Evolutionary conservation across 2,329 filamentous ascomycete genomes (phyloP), one percentile per base, ranked within the genome.

Genomic region (Colletotrichum plurivorum): DNA sequence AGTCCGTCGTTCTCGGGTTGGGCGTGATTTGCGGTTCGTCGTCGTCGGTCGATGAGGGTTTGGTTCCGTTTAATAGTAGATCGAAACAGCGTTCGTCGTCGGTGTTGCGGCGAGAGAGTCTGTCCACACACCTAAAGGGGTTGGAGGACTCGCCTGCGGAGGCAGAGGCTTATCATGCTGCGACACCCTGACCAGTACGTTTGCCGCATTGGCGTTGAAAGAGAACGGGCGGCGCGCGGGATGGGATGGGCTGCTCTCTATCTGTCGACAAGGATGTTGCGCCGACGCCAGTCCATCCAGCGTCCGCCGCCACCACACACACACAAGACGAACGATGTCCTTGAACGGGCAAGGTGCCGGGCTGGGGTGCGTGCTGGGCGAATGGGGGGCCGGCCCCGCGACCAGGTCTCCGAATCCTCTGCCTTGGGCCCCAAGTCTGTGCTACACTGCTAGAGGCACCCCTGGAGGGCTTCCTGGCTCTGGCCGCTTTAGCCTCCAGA

Each of bases 111-210:
- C 56, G 41, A 20, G 31, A 25, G 48, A 56, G n/a, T 45, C 16
- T 36, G 63, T 39, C 54, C 41, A 49, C 18, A 46, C 15, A 49
- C 39, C 57, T 48, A 58, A 58, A 63, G 58, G 64, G 63, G 67
- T 59, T 63, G 67, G 52, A 46, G 39, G 45, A 67, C 45, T 67
- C 64, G 57, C 22, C 49, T 46, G 16, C 45, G 52, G 31, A 58
- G 36, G 53, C 52, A 54, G 57, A 70, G 52, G 69, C 69, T 70
- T 71, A 71, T 71, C 67, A 66, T 65, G 66, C 64, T 60, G 51
- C 49, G 48, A 20, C 52, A 56, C 45, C 54, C 53, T 41, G 55
- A 49, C 46, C 36, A 46, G 60, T 25, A 57, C 31, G 48, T 31
- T 54, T 43, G 45, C 62, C 31, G 61, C 69, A 62, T 71, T 71